phyloP scores from a whole-genome alignment of 352 stramenopile genomes.

The Pythium biforme region DNA sequence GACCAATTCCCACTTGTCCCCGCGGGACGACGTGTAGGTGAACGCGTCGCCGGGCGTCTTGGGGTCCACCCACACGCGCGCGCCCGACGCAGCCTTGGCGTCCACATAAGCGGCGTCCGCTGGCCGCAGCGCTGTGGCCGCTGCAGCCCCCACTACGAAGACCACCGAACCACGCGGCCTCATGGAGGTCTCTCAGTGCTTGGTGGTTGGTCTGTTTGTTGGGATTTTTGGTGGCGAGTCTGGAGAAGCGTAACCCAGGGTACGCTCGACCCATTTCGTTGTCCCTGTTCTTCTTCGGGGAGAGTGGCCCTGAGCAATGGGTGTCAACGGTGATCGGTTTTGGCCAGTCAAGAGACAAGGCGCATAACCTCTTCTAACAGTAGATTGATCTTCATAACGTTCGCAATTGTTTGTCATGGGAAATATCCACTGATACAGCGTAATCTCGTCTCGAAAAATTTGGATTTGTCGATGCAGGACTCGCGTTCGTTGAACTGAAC shows the following conservation, averaged over 20 bases:
- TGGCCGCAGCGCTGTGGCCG: background rate
- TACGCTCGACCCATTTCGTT: background rate
- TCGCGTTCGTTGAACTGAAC: conserved; percentile 2
- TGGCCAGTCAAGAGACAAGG: background rate
- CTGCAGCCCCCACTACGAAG: background rate
- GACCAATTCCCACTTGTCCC: conserved; percentile 47
- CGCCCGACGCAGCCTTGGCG: conserved; percentile 7
- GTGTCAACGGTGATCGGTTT: conserved; percentile 2
- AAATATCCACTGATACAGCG: conserved; percentile 8
- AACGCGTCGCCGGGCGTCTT: conserved; percentile 42
- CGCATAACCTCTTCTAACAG: background rate
- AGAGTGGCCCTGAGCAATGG: conserved; percentile 4
- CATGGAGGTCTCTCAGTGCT: background rate
- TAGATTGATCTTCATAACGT: background rate
- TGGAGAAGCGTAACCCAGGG: background rate
- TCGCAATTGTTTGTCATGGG: background rate
- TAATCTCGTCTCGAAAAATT: background rate
- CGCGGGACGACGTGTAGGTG: conserved; percentile 38
- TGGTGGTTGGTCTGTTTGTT: background rate
- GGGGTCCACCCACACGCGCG: conserved; percentile 52
- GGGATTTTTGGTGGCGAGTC: background rate
- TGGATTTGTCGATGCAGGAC: background rate
- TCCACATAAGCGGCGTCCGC: background rate
- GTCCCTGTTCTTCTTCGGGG: background rate
- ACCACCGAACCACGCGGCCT: background rate